A percentile compares a stretch with the other conserved stretches of the same genome.
Conservation (phyloP, 768 basidiomycete genomes). For the Kwoniella dejecticola region DNA sequence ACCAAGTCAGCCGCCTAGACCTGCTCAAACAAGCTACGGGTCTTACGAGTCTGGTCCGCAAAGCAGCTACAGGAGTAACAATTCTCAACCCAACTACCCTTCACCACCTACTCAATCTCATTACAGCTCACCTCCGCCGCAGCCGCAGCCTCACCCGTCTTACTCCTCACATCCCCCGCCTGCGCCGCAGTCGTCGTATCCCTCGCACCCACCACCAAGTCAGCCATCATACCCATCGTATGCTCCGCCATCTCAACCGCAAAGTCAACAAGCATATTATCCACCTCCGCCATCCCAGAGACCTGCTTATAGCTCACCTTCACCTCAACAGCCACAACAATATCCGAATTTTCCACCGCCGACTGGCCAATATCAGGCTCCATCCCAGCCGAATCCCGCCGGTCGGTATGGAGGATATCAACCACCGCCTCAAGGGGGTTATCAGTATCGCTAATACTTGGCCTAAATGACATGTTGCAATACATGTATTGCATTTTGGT, state of each 20-base stretch:
- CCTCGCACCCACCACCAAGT: slow-evolving; percentile 19
- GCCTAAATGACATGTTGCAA: not conserved
- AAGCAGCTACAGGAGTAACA: not conserved
- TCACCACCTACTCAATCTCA: slow-evolving; percentile 7
- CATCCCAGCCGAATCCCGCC: slow-evolving; percentile 9
- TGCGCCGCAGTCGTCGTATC: slow-evolving; percentile 12
- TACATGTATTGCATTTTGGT: not conserved
- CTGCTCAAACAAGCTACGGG: slow-evolving; percentile 9
- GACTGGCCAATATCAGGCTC: slow-evolving; percentile 22
- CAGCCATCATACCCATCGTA: slow-evolving; percentile 4
- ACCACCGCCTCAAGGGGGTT: slow-evolving; percentile 24
- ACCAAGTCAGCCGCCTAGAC: slow-evolving; percentile 1
- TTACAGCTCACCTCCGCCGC: slow-evolving; percentile 15
- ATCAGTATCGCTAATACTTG: slow-evolving; percentile 19
- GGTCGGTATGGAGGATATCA: slow-evolving; percentile 22
- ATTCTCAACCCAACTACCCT: slow-evolving; percentile 8
- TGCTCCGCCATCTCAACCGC: not conserved
- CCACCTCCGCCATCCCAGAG: slow-evolving; percentile 20
- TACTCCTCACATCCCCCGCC: slow-evolving; percentile 17
- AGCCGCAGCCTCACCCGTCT: slow-evolving; percentile 7
- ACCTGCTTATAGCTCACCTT: slow-evolving; percentile 20
- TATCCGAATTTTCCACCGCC: slow-evolving; percentile 31
- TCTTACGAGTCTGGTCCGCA: slow-evolving; percentile 19
- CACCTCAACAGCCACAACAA: slow-evolving; percentile 26
- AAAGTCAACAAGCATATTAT: slow-evolving; percentile 14